Base-by-base conservation (phyloP, 768 basidiomycete genomes). In the Macrolepiota dolichaula region DNA sequence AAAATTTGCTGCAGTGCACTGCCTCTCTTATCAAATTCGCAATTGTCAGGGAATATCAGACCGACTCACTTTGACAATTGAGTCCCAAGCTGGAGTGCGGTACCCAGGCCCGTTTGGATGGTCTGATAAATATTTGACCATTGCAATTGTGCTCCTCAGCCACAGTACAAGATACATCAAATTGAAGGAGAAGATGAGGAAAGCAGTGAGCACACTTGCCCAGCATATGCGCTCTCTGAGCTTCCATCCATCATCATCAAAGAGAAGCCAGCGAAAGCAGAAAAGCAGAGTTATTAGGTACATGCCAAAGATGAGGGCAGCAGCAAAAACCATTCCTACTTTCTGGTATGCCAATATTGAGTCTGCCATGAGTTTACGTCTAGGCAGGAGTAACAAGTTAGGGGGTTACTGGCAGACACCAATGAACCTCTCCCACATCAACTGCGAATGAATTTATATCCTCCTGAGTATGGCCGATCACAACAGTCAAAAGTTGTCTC, bases 181-280 rank as follows among this genome's bases (percentile, higher is more conserved):
- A 22, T 38, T 53, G 19, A 53, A 36, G 12, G 35, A 0, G 37
- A 53, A 42, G 36, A 52, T 51, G 6, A 53, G 12, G 49, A 35
- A 24, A 4, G 55, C 19, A 13, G 40, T 37, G 19, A 46, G 12
- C 4, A 57, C 24, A 1, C 24, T 53, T 1, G 35, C 15, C 55
- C 61, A 62, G 29, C 37, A 32, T 27, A 62, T 62, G 6, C 25
- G 25, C 12, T 55, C 47, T 24, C 55, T 55, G 11, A 27, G 7
- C 13, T 25, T 44, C 61, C 61, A 62, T 42, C 61, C 61, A 46
- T 56, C 54, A 32, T 54, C 52, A 11, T 25, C 19, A 36, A 54
- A 54, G 24, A 53, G 17, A 22, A 53, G n/a, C 52, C 52, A 53
- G 35, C 52, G 52, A n/a, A 37, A 19, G 29, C 29, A 51, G n/a